Evolutionary conservation across 495 filamentous ascomycete species (phyloP).

Genomic region (Hypomontagnella submonticulosa): DNA sequence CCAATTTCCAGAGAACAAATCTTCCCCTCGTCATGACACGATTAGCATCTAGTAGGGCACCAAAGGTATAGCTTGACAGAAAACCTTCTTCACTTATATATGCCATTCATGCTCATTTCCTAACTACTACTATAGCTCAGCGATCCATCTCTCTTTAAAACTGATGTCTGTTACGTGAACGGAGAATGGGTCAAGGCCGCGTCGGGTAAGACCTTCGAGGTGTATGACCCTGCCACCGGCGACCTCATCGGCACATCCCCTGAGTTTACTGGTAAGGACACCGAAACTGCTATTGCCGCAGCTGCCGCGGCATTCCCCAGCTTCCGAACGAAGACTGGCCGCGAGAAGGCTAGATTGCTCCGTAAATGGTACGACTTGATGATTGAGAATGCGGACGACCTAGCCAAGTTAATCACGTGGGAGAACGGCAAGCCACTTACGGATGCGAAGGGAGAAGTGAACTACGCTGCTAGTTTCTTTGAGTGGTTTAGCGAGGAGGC

Average conservation of each 20-base stretch:
- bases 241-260: conserved; percentile 84
- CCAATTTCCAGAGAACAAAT: conserved; percentile 51
- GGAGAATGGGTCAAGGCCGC: conserved; percentile 82
- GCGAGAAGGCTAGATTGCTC: conserved; percentile 84
- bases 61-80: conserved; percentile 49
- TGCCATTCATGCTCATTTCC: conserved; percentile 7
- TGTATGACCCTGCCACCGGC: conserved; percentile 82
- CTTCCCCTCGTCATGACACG: conserved; percentile 51
- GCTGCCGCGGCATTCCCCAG: conserved; percentile 78
- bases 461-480: conserved; percentile 80
- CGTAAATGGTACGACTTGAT: conserved; percentile 92
- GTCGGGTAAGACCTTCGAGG: conserved; percentile 83
- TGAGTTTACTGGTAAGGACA: conserved; percentile 80
- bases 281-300: conserved; percentile 78
- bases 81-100: not conserved
- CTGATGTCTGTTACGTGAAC: conserved; percentile 83
- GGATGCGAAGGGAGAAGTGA: conserved; percentile 78
- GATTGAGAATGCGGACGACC: conserved; percentile 86
- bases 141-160: conserved; percentile 82
- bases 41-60: conserved; percentile 57
- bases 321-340: conserved; percentile 79
- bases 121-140: conserved; percentile 68
- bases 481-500: conserved; percentile 87
- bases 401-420: conserved; percentile 88
- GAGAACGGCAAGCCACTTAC: conserved; percentile 81